Percentiles rank a stretch among this genome's conserved stretches.
phyloP scores from a whole-genome alignment of 371 early-diverging fungal genomes.

The Mortierella sp. region DNA sequence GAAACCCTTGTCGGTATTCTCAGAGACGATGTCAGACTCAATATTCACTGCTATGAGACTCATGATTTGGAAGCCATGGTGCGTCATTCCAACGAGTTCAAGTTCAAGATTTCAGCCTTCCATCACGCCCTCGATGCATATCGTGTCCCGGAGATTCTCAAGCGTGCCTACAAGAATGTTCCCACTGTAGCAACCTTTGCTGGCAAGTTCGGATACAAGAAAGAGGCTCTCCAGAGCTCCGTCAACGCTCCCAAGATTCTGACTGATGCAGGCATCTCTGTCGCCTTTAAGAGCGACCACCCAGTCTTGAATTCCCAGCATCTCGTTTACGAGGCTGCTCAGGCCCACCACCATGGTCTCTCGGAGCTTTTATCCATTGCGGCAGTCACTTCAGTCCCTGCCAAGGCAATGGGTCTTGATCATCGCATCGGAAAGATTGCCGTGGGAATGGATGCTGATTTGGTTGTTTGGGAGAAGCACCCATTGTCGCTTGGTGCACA shows the following conservation, averaged over 20 bases:
- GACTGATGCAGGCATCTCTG: slow-evolving; percentile 75
- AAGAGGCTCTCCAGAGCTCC: slow-evolving; percentile 79
- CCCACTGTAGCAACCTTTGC: slow-evolving; percentile 78
- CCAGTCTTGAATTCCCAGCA: slow-evolving; percentile 82
- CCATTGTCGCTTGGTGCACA: slow-evolving; percentile 82
- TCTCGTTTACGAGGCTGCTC: slow-evolving; percentile 81
- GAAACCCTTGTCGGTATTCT: slow-evolving; percentile 75
- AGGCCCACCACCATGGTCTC: slow-evolving; percentile 82
- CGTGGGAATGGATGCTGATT: slow-evolving; percentile 84
- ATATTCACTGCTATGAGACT: slow-evolving; percentile 81
- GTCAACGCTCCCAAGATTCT: slow-evolving; percentile 74
- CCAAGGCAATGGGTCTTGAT: slow-evolving; percentile 73
- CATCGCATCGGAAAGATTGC: slow-evolving; percentile 78
- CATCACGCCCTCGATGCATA: slow-evolving; percentile 88
- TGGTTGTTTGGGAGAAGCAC: slow-evolving; percentile 78
- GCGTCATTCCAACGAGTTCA: slow-evolving; percentile 78
- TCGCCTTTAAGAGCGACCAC: slow-evolving; percentile 87
- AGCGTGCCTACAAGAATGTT: slow-evolving; percentile 66
- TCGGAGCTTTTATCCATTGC: slow-evolving; percentile 69
- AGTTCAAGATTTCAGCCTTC: slow-evolving; percentile 79
- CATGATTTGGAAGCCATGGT: slow-evolving; percentile 80
- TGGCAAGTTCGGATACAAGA: slow-evolving; percentile 79
- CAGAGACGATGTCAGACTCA: slow-evolving; percentile 76
- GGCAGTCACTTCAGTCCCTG: slow-evolving; percentile 80
- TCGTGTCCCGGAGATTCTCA: slow-evolving; percentile 72